Evolutionary conservation across 2,329 filamentous ascomycete species (phyloP), one percentile per base, ranked within the genome.

Genomic region (Arthrobotrys musiformis): DNA sequence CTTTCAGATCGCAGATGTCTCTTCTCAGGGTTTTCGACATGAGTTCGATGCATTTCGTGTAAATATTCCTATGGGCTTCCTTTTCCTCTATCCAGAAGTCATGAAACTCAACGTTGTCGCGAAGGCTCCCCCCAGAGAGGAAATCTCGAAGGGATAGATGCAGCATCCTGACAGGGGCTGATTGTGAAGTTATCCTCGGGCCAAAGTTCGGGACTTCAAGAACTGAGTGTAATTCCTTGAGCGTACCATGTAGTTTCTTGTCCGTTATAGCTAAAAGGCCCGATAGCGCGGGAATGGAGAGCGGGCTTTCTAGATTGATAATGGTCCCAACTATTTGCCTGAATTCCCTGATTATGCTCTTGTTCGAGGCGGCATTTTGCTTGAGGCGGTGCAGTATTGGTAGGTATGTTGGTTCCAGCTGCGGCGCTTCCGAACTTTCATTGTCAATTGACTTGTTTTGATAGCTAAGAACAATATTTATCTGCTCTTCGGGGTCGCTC

Each of bases 1-100:
- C 13, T 22, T 68, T 7, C 11, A 81, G 40, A 35, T 69, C 22
- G 79, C 81, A 83, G 7, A 83, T 82, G 61, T 83, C 63, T 54
- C 81, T 70, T 28, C 67, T 80, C 9, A 83, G 79, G 8, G 50
- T 19, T 1, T 17, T 26, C 56, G 81, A 61, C 37, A 61, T 42
- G 4, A 61, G 19, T 13, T 44, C 37, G 17, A 61, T 13, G n/a
- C 56, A 61, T 24, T 30, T 42, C 8, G 19, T 44, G 24, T 30
- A 28, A 17, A 61, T 28, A 13, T 2, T 61, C 7, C 24, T 28
- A 30, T 61, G 56, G 6, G 22, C 37, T 1, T 46, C 56, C 22
- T 28, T 61, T 3, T 61, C 22, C 11, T 61, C 56, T 44, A 61
- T 44, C 56, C 56, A 61, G 56, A 61, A 52, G 28, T 22, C 9